These are phyloP conservation scores for Cytospora schulzeri DNA, from an alignment of 2,329 filamentous ascomycete genomes.

Conservation along the genomic window DNA sequence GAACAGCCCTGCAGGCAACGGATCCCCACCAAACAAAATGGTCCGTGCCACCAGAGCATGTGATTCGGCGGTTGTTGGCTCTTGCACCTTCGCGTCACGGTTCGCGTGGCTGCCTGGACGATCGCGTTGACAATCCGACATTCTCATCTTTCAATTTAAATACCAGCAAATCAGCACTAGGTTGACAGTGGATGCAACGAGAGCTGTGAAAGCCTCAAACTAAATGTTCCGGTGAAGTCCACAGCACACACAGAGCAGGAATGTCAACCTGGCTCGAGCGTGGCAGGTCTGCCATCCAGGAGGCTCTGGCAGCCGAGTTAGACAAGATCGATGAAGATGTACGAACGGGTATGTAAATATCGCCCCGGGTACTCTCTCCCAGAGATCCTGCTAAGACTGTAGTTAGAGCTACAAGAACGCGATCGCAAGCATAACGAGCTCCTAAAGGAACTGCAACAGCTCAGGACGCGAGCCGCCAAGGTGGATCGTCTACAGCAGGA, in stretches of 20 bases:
- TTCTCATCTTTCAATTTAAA: background rate
- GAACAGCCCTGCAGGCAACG: background rate
- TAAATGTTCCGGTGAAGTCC: background rate
- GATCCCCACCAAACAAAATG: background rate
- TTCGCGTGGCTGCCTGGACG: background rate
- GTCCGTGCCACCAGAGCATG: background rate
- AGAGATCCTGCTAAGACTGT: conserved; percentile 7
- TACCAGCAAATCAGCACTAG: background rate
- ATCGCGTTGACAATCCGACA: background rate
- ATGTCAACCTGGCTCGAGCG: conserved; percentile 46
- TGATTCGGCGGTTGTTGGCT: background rate
- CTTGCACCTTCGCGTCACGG: background rate
- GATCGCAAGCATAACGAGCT: conserved; percentile 31
- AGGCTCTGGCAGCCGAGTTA: conserved; percentile 44
- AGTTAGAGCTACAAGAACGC: conserved; percentile 33
- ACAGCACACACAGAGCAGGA: conserved; percentile 3
- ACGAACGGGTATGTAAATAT: conserved; percentile 35
- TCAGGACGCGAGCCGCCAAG: conserved; percentile 37
- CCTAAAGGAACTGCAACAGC: conserved; percentile 40
- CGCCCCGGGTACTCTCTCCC: too few relatives aligned
- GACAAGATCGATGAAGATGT: conserved; percentile 44
- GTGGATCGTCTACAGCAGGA: conserved; percentile 45
- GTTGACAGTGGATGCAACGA: background rate
- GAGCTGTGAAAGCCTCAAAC: background rate
- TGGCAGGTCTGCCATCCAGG: conserved; percentile 44